Percentiles rank a stretch among this genome's conserved stretches.
These are phyloP conservation scores for Laguncularia racemosa DNA, from an alignment of 345 rosid genomes.

Conservation along the genomic window DNA sequence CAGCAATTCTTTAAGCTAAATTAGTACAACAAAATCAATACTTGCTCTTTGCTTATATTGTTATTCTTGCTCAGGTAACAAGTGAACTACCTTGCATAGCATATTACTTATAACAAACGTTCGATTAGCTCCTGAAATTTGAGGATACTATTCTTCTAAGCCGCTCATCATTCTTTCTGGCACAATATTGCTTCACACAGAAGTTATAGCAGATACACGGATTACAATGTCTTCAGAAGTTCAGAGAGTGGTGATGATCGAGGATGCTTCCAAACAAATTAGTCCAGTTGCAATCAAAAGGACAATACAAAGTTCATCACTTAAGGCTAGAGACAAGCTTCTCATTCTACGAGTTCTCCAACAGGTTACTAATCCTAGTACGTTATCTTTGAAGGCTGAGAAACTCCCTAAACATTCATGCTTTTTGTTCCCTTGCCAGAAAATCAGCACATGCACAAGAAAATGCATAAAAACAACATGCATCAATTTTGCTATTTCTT, in stretches of 20 bases:
- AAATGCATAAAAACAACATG: background rate
- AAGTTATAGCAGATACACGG: background rate
- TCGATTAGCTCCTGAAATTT: no score
- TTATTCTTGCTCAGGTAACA: no score
- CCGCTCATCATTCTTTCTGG: background rate
- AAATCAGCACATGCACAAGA: background rate
- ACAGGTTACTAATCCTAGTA: conserved; percentile 63
- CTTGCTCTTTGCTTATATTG: no score
- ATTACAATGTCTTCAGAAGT: conserved; percentile 20
- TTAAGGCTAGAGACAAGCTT: conserved; percentile 40
- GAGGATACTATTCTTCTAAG: background rate
- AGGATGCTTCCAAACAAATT: conserved; percentile 34
- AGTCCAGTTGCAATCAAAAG: conserved; percentile 19
- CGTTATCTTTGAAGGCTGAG: conserved; percentile 36
- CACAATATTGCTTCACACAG: background rate
- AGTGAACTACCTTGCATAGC: no score
- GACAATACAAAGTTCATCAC: conserved; percentile 23
- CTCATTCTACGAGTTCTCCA: conserved; percentile 38
- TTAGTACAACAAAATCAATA: no score
- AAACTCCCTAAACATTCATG: conserved; percentile 23
- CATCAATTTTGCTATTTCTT: background rate
- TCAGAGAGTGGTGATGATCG: conserved; percentile 39
- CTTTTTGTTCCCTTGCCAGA: conserved; percentile 5
- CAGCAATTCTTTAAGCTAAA: no score
- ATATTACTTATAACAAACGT: no score